Conservation (phyloP, 192 early-diverging fungal species). For the Linnemannia exigua region DNA sequence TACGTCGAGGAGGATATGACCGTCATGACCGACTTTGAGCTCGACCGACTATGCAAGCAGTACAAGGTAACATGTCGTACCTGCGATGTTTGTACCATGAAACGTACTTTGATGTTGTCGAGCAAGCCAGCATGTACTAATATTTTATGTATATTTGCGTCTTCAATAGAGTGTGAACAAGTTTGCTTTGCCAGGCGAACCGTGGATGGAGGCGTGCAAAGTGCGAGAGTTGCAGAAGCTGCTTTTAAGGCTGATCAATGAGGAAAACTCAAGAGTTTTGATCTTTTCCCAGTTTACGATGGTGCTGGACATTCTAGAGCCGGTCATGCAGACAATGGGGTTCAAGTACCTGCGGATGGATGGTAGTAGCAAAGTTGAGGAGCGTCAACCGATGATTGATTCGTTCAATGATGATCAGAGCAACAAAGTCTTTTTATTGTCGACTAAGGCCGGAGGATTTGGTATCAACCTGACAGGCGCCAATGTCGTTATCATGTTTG, state of each 20-base stretch:
- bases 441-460: conserved; percentile 86
- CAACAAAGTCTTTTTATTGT: conserved; percentile 77
- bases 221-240: conserved; percentile 71
- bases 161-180: conserved; percentile 50
- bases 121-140: not conserved
- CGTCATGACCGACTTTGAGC: conserved; percentile 89
- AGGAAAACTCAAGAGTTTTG: conserved; percentile 70
- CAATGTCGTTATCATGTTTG: conserved; percentile 83
- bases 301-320: conserved; percentile 84
- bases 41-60: conserved; percentile 77
- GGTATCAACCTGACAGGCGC: conserved; percentile 87
- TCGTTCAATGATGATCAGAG: conserved; percentile 73
- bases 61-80: conserved; percentile 58
- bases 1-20: conserved; percentile 91
- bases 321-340: conserved; percentile 66
- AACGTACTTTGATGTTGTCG: not conserved
- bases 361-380: conserved; percentile 75
- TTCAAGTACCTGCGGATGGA: conserved; percentile 73
- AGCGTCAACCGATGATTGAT: conserved; percentile 84
- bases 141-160: not conserved
- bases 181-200: conserved; percentile 63
- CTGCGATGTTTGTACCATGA: not conserved
- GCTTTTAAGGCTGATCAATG: conserved; percentile 62
- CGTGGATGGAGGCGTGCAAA: conserved; percentile 85
- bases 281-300: conserved; percentile 90